Evolutionary conservation across 345 rosid species (phyloP).

Genomic region (Eucalyptus sp.): DNA sequence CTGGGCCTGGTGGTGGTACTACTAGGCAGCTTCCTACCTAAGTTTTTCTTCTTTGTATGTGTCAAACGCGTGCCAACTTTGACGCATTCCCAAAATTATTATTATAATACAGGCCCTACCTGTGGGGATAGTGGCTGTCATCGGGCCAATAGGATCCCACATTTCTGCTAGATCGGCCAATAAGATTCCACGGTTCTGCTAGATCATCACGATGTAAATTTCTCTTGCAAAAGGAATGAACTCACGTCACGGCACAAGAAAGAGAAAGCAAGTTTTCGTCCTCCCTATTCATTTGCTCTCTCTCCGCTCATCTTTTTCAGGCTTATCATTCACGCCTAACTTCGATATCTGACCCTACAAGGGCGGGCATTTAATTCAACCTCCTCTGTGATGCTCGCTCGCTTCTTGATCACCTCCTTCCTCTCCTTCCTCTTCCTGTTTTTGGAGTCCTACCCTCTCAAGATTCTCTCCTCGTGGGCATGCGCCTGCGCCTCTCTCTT

Average conservation of each 20-base stretch:
- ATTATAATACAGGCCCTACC: background rate
- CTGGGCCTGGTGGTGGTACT: background rate
- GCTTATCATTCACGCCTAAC: conserved; percentile 7
- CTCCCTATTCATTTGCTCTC: background rate
- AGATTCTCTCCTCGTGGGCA: conserved; percentile 45
- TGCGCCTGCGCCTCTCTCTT: background rate
- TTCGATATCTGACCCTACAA: conserved; percentile 4
- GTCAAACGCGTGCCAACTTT: background rate
- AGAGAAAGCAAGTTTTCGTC: background rate
- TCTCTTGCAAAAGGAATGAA: background rate
- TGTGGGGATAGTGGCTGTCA: background rate
- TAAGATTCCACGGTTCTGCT: background rate
- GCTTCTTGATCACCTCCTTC: conserved; percentile 40
- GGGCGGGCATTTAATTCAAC: background rate
- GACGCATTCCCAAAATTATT: background rate
- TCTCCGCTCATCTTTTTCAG: background rate
- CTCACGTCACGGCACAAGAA: background rate
- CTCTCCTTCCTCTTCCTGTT: conserved; percentile 51
- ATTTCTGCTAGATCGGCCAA: background rate
- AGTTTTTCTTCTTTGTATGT: background rate
- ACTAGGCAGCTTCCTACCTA: background rate
- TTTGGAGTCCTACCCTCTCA: conserved; percentile 22
- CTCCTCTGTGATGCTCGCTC: conserved; percentile 36
- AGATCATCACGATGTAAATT: background rate
- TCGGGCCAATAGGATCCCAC: background rate